Evolutionary conservation across 345 rosid species (phyloP), one percentile per base, ranked within the genome.

Genomic region (Schrenkiella parvula): DNA sequence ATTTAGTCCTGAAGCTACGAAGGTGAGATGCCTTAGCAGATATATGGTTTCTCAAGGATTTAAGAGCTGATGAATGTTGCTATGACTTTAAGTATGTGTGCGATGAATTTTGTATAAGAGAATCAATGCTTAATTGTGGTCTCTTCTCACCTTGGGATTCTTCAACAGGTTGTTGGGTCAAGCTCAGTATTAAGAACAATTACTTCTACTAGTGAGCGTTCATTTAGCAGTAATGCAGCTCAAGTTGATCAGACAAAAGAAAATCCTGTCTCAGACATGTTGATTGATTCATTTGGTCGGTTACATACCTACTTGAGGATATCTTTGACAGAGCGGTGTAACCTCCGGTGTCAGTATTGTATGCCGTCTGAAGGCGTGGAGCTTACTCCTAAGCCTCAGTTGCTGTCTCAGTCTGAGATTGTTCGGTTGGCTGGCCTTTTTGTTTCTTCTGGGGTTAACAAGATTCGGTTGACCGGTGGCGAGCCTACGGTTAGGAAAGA

Each of bases 341-440:
- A 95, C 64, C 84, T 89, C n/a, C 81, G 96, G 48, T 95, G 99
- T 77, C 97, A 88, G 44, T 95, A 95, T 50, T 95, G 97, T 78
- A 91, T 91, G 99, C 97, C 97, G 0, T 73, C 89, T 12, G 99
- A 91, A 59, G 99, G 99, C 4, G 92, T 86, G 64, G 93, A 89
- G 35, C 96, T 95, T 52, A 87, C 95, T 70, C 88, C 95, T 11
- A 70, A 50, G 17, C 83, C 99, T 31, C 83, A 83, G 44, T 72
- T 95, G 66, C 82, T 95, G 7, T 81, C 88, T 0, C 82, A 54
- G 51, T 54, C 78, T 31, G 97, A 95, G 89, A 86, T 91, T 52
- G 66, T 91, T 61, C 86, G 80, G 55, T 72, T 95, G 73, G 92
- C 95, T 44, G 42, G 76, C 74, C 87, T 95, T 17, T 95, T 91